These are phyloP conservation scores for Allomyces macrogynus DNA, from an alignment of 192 early-diverging fungal genomes.

Conservation along the genomic window DNA sequence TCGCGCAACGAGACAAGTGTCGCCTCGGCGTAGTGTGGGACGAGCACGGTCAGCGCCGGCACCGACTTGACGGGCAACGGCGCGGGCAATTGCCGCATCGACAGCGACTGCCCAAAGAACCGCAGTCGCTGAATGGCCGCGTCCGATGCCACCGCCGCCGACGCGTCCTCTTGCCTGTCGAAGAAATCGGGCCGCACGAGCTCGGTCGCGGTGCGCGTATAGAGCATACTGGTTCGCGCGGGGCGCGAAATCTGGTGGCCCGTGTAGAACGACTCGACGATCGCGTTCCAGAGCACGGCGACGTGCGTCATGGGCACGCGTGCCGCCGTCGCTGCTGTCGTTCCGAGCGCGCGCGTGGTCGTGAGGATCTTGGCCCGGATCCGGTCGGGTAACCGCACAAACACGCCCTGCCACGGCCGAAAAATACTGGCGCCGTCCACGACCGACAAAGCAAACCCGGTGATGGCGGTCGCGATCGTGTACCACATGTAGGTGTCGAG, in stretches of 20 bases:
- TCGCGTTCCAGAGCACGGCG: no score
- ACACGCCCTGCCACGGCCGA: background rate
- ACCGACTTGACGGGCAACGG: background rate
- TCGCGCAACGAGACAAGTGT: background rate
- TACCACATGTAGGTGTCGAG: background rate
- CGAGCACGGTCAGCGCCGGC: background rate
- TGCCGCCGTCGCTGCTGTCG: no score
- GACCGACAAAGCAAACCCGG: background rate
- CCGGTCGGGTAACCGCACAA: background rate
- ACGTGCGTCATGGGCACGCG: no score
- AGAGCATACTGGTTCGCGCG: no score
- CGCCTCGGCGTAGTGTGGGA: background rate
- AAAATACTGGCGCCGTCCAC: background rate
- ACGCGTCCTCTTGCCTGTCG: background rate
- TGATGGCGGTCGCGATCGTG: background rate
- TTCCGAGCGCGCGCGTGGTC: background rate
- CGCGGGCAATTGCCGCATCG: background rate
- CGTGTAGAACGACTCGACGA: no score
- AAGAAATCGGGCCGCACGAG: background rate
- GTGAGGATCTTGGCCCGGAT: background rate
- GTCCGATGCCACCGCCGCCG: background rate
- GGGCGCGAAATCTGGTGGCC: no score
- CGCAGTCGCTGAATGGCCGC: background rate
- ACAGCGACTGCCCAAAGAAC: background rate
- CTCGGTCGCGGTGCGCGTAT: no score